phyloP scores from a whole-genome alignment of 257 asterid species.

The Rhazya stricta region DNA sequence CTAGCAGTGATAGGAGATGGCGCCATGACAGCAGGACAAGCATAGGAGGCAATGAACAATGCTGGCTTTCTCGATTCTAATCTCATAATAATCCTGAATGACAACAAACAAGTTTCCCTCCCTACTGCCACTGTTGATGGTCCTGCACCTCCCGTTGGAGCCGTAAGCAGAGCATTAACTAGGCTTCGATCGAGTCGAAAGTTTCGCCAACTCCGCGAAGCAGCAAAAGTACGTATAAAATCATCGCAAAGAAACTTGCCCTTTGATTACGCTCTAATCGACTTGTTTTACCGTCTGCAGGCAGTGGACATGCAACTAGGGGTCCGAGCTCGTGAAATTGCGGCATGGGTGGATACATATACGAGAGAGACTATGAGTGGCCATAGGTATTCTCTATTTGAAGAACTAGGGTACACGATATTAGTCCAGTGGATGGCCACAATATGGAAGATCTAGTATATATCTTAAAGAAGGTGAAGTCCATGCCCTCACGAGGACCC shows the following conservation, averaged over 20 bases:
- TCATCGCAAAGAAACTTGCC: too few species aligned
- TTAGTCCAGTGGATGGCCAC: constrained; percentile 68
- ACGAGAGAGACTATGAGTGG: constrained; percentile 34
- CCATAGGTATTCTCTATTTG: constrained; percentile 45
- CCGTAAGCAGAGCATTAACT: constrained; percentile 53
- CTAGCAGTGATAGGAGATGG: constrained; percentile 76
- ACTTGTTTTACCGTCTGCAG: constrained; percentile 8
- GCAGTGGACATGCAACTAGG: constrained; percentile 48
- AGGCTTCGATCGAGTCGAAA: constrained; percentile 43
- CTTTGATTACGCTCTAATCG: background rate
- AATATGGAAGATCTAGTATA: constrained; percentile 47
- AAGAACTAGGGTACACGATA: constrained; percentile 63
- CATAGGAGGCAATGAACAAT: constrained; percentile 70
- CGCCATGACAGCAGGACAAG: constrained; percentile 87
- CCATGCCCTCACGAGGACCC: constrained; percentile 53
- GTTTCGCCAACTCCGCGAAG: constrained; percentile 54
- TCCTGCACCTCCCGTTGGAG: constrained; percentile 78
- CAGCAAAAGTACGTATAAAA: constrained; percentile 36
- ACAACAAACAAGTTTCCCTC: constrained; percentile 64
- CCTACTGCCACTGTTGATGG: constrained; percentile 77
- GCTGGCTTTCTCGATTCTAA: constrained; percentile 69
- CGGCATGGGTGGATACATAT: constrained; percentile 41
- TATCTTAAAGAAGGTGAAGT: constrained; percentile 47
- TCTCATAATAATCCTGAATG: constrained; percentile 53
- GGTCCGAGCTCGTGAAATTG: constrained; percentile 40